Conservation (phyloP, 148 eudicot species). For the Rhododendron vialii region DNA sequence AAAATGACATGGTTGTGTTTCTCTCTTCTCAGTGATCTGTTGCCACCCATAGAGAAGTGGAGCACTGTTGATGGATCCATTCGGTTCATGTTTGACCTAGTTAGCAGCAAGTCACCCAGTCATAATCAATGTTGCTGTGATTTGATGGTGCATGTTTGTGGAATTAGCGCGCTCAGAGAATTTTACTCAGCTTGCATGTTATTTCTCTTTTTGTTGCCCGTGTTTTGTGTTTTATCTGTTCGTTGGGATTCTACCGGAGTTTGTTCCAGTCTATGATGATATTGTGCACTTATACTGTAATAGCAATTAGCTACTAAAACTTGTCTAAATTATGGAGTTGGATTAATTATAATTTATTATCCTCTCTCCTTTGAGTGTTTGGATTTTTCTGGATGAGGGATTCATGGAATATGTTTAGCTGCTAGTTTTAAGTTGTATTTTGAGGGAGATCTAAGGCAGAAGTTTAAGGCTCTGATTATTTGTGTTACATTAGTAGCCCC, state of each 20-base stretch:
- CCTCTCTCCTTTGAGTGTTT: background rate
- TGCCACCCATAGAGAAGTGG: background rate
- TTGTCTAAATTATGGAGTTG: background rate
- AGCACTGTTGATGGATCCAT: background rate
- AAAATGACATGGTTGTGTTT: background rate
- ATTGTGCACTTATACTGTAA: background rate
- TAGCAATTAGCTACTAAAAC: background rate
- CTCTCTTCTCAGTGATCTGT: conserved; percentile 6
- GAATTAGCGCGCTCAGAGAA: background rate
- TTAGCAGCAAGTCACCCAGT: background rate
- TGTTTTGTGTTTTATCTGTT: background rate
- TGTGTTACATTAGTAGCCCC: background rate
- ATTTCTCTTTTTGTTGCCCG: background rate
- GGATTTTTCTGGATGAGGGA: background rate
- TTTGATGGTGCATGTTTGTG: background rate
- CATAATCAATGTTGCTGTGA: background rate
- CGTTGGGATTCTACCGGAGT: background rate
- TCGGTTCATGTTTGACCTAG: background rate
- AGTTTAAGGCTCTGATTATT: background rate
- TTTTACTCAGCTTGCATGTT: background rate
- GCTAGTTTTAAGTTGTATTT: background rate
- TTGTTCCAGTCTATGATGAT: background rate
- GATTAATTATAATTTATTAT: background rate
- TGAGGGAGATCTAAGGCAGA: background rate
- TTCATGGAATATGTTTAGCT: background rate